Evolutionary conservation across 768 basidiomycete genomes (phyloP).

Genomic region (Trametopsis cervina): DNA sequence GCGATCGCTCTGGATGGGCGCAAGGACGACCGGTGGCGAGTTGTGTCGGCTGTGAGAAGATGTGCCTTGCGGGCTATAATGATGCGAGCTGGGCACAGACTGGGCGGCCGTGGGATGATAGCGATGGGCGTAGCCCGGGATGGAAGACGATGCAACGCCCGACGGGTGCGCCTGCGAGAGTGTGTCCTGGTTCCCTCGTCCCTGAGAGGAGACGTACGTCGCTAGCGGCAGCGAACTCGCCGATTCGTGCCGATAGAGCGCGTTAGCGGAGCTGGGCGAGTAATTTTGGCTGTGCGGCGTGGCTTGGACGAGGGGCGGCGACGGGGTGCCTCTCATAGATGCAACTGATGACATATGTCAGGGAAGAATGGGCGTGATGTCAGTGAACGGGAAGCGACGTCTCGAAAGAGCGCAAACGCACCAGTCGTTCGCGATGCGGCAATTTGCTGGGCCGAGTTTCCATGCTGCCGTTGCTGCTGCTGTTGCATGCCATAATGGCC

Average conservation of each 20-base stretch:
- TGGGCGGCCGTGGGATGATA: background rate
- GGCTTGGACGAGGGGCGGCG: slow-evolving; percentile 6
- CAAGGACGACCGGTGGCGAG: slow-evolving; percentile 11
- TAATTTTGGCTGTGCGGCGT: background rate
- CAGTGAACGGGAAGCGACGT: no score
- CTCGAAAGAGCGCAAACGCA: no score
- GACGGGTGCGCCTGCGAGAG: no score
- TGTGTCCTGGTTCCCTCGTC: background rate
- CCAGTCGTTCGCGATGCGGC: background rate
- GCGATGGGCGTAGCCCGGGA: background rate
- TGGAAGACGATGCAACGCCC: background rate
- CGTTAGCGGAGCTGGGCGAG: background rate
- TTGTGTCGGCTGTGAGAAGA: background rate
- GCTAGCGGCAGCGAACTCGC: background rate
- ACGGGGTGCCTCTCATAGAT: slow-evolving; percentile 2
- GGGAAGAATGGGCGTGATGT: no score
- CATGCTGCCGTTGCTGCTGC: no score
- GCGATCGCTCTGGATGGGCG: slow-evolving; percentile 17
- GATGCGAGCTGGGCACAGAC: background rate
- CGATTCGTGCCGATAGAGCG: background rate
- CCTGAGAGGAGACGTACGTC: background rate
- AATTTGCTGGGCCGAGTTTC: no score
- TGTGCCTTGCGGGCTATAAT: background rate
- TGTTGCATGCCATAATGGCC: background rate
- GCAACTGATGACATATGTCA: no score